Conservation (phyloP, 805 yeast species). For the Yarrowia osloensis region DNA sequence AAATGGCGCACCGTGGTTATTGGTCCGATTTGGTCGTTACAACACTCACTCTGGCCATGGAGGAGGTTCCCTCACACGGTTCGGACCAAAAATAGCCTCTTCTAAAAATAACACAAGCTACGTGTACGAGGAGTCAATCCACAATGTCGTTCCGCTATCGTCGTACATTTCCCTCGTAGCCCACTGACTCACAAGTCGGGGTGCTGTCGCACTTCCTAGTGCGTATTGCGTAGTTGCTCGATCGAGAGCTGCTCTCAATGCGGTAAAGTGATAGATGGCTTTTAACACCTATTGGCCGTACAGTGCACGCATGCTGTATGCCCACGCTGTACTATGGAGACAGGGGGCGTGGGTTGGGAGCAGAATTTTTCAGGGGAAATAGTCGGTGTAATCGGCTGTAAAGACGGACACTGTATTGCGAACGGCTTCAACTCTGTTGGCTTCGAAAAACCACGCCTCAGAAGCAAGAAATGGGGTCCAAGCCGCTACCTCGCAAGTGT, state of each 20-base stretch:
- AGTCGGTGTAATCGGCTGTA: background rate
- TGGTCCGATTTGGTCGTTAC: background rate
- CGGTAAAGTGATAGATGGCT: background rate
- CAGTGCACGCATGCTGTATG: constrained; percentile 22
- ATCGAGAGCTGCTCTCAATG: constrained; percentile 1
- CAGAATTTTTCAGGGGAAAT: background rate
- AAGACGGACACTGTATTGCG: background rate
- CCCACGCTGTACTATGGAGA: constrained; percentile 1
- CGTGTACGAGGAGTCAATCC: background rate
- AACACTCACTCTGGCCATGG: background rate
- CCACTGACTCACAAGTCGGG: no score
- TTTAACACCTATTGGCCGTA: background rate
- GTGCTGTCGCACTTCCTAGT: background rate
- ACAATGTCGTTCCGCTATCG: background rate
- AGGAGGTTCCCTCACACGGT: background rate
- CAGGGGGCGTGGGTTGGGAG: background rate
- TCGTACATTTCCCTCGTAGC: no score
- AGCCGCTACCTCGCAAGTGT: background rate
- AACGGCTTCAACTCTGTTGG: constrained; percentile 2
- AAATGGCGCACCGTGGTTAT: background rate
- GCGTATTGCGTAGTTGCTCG: background rate
- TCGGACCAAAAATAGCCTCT: background rate
- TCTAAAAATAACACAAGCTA: background rate
- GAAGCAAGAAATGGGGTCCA: background rate
- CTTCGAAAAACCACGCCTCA: constrained; percentile 2